Percentiles rank a stretch among this genome's conserved stretches.
phyloP scores from a whole-genome alignment of 371 early-diverging fungal genomes.

The Lichtheimia hyalospora region DNA sequence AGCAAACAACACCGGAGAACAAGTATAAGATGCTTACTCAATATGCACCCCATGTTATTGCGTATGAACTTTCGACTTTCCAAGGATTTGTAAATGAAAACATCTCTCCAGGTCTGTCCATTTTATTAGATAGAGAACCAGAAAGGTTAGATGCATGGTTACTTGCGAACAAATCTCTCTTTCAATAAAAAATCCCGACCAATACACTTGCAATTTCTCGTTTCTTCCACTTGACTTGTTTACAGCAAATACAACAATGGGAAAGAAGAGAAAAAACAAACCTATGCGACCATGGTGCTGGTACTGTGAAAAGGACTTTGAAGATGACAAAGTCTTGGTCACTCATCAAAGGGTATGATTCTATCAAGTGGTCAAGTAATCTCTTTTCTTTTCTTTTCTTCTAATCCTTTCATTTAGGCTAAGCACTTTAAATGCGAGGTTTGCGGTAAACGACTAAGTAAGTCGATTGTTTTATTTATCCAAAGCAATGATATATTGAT shows the following conservation, averaged over 20 bases:
- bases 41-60: not conserved
- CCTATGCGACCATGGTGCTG: conserved; percentile 56
- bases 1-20: conserved; percentile 6
- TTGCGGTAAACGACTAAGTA: conserved; percentile 84
- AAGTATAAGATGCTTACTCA: not conserved
- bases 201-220: too few species aligned
- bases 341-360: conserved; percentile 75
- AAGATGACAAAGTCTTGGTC: conserved; percentile 92
- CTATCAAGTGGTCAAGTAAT: too few species aligned
- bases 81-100: not conserved
- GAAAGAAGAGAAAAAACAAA: conserved; percentile 51
- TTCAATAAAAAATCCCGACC: not conserved
- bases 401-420: conserved; percentile 41
- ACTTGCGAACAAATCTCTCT: not conserved
- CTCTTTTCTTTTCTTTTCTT: too few species aligned
- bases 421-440: conserved; percentile 91
- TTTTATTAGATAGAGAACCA: conserved; percentile 11
- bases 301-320: conserved; percentile 97
- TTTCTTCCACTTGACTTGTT: too few species aligned
- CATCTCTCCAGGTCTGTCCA: conserved; percentile 1
- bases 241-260: conserved; percentile 18
- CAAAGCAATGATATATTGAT: not conserved
- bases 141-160: conserved; percentile 13
- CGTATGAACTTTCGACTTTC: not conserved
- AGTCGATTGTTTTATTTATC: conserved; percentile 12